Percentiles rank a stretch among this genome's conserved stretches.
Conservation (phyloP, 176 grass and related monocot genomes). For the Zizania latifolia region DNA sequence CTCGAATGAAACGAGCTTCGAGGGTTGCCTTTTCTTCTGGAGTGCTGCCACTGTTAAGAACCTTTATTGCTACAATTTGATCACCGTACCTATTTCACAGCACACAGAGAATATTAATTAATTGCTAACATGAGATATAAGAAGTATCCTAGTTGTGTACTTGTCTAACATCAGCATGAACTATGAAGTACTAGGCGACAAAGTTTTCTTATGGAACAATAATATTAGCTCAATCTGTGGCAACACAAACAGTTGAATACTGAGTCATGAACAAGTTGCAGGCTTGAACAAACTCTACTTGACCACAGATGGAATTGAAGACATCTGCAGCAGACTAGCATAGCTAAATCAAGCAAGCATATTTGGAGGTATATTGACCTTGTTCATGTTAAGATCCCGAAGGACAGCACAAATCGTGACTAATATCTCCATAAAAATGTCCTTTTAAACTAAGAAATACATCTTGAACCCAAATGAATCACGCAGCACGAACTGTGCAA, state of each 20-base stretch:
- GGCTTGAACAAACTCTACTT: neutral
- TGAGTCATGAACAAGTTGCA: neutral
- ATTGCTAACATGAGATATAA: neutral
- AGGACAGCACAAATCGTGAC: neutral
- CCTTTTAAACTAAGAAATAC: neutral
- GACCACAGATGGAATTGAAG: neutral
- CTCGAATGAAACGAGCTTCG: conserved; percentile 90
- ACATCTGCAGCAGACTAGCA: neutral
- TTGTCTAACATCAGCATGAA: neutral
- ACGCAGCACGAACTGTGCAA: neutral
- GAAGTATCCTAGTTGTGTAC: neutral
- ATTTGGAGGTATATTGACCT: neutral
- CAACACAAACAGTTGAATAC: neutral
- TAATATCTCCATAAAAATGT: neutral
- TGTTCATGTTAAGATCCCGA: neutral
- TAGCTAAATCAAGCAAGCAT: neutral
- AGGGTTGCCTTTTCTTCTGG: conserved; percentile 63
- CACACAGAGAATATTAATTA: conserved; percentile 6
- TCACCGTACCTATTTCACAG: conserved; percentile 53
- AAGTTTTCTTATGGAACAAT: neutral
- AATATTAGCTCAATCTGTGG: conserved; percentile 11
- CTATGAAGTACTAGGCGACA: conserved; percentile 1
- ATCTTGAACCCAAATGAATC: neutral
- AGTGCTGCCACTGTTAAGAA: conserved; percentile 66
- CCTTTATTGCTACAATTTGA: conserved; percentile 89